Evolutionary conservation across 495 filamentous ascomycete species (phyloP).

Genomic region (Ramalina intermedia): DNA sequence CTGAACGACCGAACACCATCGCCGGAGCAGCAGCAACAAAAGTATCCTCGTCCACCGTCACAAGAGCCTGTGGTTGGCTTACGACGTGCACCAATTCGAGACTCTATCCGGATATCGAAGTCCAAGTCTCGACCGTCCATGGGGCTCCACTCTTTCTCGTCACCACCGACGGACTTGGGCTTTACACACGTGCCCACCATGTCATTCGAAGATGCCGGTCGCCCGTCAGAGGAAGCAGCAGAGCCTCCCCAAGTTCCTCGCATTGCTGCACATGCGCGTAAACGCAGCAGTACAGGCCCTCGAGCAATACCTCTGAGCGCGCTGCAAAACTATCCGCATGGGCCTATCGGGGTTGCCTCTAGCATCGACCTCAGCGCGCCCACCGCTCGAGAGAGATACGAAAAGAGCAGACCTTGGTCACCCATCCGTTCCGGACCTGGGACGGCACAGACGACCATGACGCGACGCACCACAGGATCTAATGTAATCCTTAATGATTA

Average conservation of each 20-base stretch:
- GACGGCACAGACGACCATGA: not conserved
- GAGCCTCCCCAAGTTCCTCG: conserved; percentile 64
- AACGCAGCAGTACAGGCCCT: conserved; percentile 72
- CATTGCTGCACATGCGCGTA: conserved; percentile 51
- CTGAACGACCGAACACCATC: conserved; percentile 41
- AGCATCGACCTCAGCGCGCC: conserved; percentile 14
- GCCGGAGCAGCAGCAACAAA: conserved; percentile 26
- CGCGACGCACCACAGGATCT: not conserved
- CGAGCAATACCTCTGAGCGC: conserved; percentile 25
- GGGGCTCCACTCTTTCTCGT: conserved; percentile 15
- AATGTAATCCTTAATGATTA: conserved; percentile 23
- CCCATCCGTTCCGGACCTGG: not conserved
- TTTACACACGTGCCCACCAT: conserved; percentile 14
- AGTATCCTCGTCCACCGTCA: conserved; percentile 22
- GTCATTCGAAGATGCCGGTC: conserved; percentile 16
- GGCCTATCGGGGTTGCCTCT: conserved; percentile 13
- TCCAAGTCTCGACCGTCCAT: conserved; percentile 43
- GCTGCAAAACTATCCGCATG: conserved; percentile 17
- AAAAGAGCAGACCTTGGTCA: conserved; percentile 3
- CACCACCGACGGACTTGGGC: conserved; percentile 12
- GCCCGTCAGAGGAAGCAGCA: conserved; percentile 34
- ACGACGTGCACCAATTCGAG: conserved; percentile 58
- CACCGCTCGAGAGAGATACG: conserved; percentile 14
- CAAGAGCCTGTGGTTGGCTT: conserved; percentile 23
- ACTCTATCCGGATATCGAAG: conserved; percentile 84